Percentiles rank a stretch among this genome's conserved stretches.
Evolutionary conservation across 2,329 filamentous ascomycete species (phyloP).

Genomic region (Penicillium sp.): DNA sequence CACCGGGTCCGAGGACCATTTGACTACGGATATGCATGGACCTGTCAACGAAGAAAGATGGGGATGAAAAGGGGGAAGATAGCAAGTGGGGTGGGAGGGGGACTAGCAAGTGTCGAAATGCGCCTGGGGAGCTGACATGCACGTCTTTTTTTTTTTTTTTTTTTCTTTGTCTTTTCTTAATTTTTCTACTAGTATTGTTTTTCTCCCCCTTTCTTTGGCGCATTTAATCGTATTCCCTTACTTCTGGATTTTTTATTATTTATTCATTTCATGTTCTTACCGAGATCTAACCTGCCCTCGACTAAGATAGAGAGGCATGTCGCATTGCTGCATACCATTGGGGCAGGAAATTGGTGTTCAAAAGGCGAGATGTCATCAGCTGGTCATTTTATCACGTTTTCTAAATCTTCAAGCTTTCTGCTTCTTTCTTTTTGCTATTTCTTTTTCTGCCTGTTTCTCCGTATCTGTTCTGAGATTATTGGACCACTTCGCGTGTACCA

Average conservation of each 20-base stretch:
- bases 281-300: neutral
- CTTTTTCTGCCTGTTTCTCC: neutral
- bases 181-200: neutral
- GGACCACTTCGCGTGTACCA: conserved; percentile 10
- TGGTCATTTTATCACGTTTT: neutral
- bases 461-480: neutral
- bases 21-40: conserved; percentile 15
- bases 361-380: neutral
- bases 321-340: conserved; percentile 6
- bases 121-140: neutral
- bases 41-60: neutral
- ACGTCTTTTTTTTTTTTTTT: neutral
- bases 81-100: neutral
- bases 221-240: neutral
- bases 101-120: neutral
- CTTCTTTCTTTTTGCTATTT: neutral
- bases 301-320: conserved; percentile 12
- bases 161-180: neutral
- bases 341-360: conserved; percentile 1
- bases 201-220: too few species aligned
- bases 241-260: neutral
- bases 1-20: conserved; percentile 15
- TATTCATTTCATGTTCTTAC: conserved; percentile 2
- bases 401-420: neutral
- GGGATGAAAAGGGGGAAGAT: neutral